Conservation (phyloP, 73 alveolate genomes). For the Uronychia binucleata region DNA sequence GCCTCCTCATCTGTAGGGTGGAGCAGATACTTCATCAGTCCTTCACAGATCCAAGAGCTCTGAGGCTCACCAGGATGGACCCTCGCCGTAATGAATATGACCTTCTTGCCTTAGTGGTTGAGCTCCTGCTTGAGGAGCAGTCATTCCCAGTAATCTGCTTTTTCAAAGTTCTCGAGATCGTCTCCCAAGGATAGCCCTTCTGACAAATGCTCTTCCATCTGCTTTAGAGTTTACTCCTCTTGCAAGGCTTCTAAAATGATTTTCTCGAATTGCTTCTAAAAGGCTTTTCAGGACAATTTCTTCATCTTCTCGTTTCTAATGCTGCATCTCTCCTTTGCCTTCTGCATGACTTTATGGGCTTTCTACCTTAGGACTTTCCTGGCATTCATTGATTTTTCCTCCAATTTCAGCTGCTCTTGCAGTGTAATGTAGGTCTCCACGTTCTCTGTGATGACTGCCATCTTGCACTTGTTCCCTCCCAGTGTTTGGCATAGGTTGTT, state of each 20-base stretch:
- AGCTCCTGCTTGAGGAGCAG: background rate
- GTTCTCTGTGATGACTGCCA: constrained; percentile 63
- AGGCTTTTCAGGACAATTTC: background rate
- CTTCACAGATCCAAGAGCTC: constrained; percentile 71
- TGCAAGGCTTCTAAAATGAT: background rate
- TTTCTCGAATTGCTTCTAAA: background rate
- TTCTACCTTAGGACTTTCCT: background rate
- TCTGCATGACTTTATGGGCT: background rate
- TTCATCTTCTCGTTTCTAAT: background rate
- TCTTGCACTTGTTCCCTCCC: constrained; percentile 80
- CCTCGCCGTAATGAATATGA: constrained; percentile 67
- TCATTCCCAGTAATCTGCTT: background rate
- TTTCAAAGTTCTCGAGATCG: constrained; percentile 36
- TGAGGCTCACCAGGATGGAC: constrained; percentile 87
- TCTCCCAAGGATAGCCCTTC: constrained; percentile 57
- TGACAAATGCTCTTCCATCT: background rate
- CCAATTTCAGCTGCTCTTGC: background rate
- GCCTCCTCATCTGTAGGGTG: constrained; percentile 73
- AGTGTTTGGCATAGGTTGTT: constrained; percentile 68
- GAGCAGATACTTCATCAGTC: constrained; percentile 65
- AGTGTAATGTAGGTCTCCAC: background rate
- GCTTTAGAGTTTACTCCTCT: background rate
- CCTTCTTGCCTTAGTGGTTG: constrained; percentile 59
- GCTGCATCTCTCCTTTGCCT: background rate
- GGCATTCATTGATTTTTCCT: background rate